phyloP scores from a whole-genome alignment of 192 early-diverging fungal genomes.

The Coemansia sp. region DNA sequence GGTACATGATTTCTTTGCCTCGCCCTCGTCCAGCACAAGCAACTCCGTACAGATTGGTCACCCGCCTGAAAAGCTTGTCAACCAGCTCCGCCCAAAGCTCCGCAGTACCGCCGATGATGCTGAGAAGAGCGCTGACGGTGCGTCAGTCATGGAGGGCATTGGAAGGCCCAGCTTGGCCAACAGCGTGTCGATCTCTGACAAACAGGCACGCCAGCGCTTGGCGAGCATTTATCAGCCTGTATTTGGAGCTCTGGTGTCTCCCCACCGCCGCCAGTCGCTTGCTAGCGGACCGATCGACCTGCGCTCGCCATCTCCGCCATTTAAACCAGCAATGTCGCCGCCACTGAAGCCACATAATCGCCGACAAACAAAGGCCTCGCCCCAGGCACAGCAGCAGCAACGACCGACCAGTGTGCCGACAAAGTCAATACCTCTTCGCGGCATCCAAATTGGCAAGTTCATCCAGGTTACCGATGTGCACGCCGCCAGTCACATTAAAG shows the following conservation, averaged over 20 bases:
- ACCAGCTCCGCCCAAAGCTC: neutral
- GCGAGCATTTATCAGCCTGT: neutral
- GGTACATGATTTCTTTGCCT: neutral
- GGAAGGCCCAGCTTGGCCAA: neutral
- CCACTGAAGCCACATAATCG: neutral
- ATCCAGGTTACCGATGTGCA: slow-evolving; percentile 4
- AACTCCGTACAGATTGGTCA: neutral
- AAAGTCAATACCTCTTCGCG: slow-evolving; percentile 13
- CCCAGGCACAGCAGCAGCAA: neutral
- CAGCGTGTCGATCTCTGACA: neutral
- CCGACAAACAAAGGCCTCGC: neutral
- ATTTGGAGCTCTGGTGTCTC: neutral
- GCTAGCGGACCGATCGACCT: neutral
- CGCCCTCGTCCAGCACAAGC: neutral
- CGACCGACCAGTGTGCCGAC: neutral
- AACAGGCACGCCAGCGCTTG: neutral
- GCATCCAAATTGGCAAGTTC: slow-evolving; percentile 30
- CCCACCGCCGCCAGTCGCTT: neutral
- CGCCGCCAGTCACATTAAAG: neutral
- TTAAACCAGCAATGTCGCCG: neutral
- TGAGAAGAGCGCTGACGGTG: neutral
- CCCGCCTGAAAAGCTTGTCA: neutral
- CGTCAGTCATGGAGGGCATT: neutral
- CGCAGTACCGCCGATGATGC: neutral
- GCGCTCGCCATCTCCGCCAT: slow-evolving; percentile 1